A percentile compares a stretch with the other conserved stretches of the same genome.
phyloP scores from a whole-genome alignment of 2,329 filamentous ascomycete species.

The Microdochium bolleyi region DNA sequence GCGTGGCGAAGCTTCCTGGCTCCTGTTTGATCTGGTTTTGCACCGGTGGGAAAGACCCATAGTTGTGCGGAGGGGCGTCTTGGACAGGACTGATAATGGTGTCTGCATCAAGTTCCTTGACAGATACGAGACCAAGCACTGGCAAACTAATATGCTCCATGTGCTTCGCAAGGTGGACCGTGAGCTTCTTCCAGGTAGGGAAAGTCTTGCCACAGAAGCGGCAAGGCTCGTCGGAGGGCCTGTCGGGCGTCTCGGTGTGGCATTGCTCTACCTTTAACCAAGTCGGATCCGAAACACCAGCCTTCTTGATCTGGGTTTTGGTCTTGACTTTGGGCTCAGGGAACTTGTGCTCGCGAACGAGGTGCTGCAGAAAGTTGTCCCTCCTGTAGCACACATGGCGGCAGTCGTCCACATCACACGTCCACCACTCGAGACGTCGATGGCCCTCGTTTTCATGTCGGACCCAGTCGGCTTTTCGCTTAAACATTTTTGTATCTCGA shows the following conservation, averaged over 20 bases:
- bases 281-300: conserved; percentile 51
- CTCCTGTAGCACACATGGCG: conserved; percentile 76
- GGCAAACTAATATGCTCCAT: conserved; percentile 90
- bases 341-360: conserved; percentile 86
- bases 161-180: conserved; percentile 87
- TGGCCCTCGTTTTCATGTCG: conserved; percentile 90
- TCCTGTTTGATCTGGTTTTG: conserved; percentile 23
- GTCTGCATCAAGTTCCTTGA: conserved; percentile 45
- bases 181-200: conserved; percentile 85
- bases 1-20: conserved; percentile 11
- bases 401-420: conserved; percentile 74
- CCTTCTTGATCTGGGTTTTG: conserved; percentile 57
- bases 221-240: conserved; percentile 70
- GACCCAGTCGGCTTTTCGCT: conserved; percentile 93
- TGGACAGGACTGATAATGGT: conserved; percentile 63
- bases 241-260: conserved; percentile 57
- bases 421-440: conserved; percentile 86
- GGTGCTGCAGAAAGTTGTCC: conserved; percentile 88
- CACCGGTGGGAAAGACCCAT: conserved; percentile 17
- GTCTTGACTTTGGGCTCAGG: conserved; percentile 73
- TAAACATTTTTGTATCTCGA: conserved; percentile 82
- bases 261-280: conserved; percentile 75
- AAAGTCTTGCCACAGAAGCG: conserved; percentile 79
- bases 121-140: conserved; percentile 54
- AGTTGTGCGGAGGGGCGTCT: conserved; percentile 37